Evolutionary conservation across 495 filamentous ascomycete species (phyloP).

Genomic region (Achaetomiella virescens): DNA sequence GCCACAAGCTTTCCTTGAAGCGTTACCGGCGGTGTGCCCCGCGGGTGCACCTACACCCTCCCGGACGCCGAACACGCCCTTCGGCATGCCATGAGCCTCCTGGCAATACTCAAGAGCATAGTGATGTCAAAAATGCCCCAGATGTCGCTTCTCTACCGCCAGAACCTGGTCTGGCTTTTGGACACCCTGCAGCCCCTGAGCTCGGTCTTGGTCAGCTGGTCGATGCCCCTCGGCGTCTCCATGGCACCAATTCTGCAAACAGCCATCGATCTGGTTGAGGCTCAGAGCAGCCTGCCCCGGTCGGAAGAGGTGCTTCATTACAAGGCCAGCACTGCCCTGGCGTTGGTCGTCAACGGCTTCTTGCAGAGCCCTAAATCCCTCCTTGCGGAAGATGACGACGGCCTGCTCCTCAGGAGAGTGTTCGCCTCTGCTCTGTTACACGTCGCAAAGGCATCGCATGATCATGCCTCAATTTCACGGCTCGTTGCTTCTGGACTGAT

Average conservation of each 20-base stretch:
- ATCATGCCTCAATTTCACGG: constrained; percentile 27
- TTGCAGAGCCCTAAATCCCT: constrained; percentile 14
- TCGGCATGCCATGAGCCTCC: constrained; percentile 22
- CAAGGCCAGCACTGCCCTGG: constrained; percentile 29
- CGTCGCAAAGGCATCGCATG: constrained; percentile 27
- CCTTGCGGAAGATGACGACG: constrained; percentile 18
- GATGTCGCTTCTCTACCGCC: constrained; percentile 12
- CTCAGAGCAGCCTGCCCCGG: constrained; percentile 6
- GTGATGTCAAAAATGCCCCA: background rate
- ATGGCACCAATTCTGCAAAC: constrained; percentile 24
- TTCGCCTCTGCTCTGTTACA: constrained; percentile 28
- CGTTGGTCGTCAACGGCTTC: constrained; percentile 28
- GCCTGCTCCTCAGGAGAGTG: constrained; percentile 5
- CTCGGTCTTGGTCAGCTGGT: constrained; percentile 23
- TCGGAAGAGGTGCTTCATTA: constrained; percentile 22
- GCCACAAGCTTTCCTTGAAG: constrained; percentile 15
- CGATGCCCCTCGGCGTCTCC: constrained; percentile 17
- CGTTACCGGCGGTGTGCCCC: constrained; percentile 2
- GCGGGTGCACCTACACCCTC: constrained; percentile 17
- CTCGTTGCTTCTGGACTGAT: constrained; percentile 32
- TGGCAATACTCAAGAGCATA: constrained; percentile 18
- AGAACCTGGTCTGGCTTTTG: constrained; percentile 31
- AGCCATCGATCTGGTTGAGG: constrained; percentile 22
- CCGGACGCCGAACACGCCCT: constrained; percentile 20
- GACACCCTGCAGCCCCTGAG: constrained; percentile 32